Conservation (phyloP, 2,329 filamentous ascomycete species). For the Aureobasidium lini region DNA sequence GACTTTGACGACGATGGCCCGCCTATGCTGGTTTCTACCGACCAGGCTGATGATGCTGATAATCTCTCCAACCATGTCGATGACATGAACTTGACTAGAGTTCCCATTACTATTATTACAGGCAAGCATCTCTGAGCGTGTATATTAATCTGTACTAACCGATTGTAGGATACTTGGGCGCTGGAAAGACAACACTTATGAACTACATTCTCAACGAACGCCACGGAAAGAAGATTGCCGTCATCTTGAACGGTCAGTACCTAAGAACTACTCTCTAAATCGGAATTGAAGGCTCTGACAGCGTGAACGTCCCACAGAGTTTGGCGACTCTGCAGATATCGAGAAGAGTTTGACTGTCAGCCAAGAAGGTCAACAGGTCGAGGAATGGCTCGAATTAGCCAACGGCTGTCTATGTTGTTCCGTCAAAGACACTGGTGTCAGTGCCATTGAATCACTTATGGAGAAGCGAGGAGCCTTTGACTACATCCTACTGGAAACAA, state of each 20-base stretch:
- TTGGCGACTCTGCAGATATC: slow-evolving; percentile 64
- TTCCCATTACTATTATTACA: slow-evolving; percentile 79
- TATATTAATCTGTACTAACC: background rate
- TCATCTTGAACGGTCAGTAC: slow-evolving; percentile 76
- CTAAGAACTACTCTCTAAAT: background rate
- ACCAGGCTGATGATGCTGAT: slow-evolving; percentile 20
- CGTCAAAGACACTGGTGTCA: slow-evolving; percentile 90
- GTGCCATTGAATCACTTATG: slow-evolving; percentile 93
- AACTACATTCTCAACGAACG: slow-evolving; percentile 94
- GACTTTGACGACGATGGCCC: slow-evolving; percentile 55
- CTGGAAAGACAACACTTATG: slow-evolving; percentile 88
- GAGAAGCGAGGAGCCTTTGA: slow-evolving; percentile 89
- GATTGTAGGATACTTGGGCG: slow-evolving; percentile 79
- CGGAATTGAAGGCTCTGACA: slow-evolving; percentile 7
- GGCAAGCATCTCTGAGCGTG: slow-evolving; percentile 38
- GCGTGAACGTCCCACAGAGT: slow-evolving; percentile 22
- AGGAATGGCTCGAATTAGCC: slow-evolving; percentile 92
- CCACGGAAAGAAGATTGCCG: slow-evolving; percentile 96
- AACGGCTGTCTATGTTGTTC: slow-evolving; percentile 98
- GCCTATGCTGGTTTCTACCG: slow-evolving; percentile 57
- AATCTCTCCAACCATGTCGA: slow-evolving; percentile 34
- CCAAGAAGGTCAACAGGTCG: slow-evolving; percentile 65
- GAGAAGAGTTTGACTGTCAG: slow-evolving; percentile 93
- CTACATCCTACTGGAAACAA: slow-evolving; percentile 95
- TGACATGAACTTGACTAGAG: slow-evolving; percentile 52